Percentiles rank a stretch among this genome's conserved stretches.
Evolutionary conservation across 306 rosid genomes (phyloP).

Genomic region (Prunus salicina): DNA sequence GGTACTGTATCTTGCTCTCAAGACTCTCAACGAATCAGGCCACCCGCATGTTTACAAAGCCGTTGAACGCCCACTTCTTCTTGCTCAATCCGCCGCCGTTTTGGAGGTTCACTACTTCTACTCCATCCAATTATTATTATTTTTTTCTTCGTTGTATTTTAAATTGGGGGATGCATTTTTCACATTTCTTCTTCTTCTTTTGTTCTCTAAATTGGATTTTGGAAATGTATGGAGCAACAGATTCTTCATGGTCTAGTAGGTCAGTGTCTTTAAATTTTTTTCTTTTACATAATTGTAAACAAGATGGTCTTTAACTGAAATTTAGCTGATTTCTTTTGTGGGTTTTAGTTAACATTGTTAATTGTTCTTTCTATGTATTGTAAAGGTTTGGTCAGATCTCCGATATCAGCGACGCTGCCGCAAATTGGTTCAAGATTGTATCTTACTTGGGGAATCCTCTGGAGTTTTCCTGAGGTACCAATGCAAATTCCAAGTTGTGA

Average conservation of each 20-base stretch:
- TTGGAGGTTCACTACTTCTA: constrained; percentile 45
- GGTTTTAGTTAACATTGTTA: neutral
- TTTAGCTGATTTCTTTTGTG: neutral
- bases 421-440: constrained; percentile 75
- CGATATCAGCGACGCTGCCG: constrained; percentile 77
- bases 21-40: constrained; percentile 56
- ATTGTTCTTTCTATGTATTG: neutral
- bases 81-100: constrained; percentile 77
- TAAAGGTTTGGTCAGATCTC: constrained; percentile 83
- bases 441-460: constrained; percentile 77
- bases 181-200: neutral
- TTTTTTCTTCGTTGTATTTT: neutral
- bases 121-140: neutral
- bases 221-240: constrained; percentile 31
- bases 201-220: neutral
- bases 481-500: neutral
- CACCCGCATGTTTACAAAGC: constrained; percentile 66
- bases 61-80: constrained; percentile 64
- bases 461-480: constrained; percentile 82
- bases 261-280: constrained; percentile 35
- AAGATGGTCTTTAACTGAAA: neutral
- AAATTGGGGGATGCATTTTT: neutral
- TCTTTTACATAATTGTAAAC: neutral
- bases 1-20: constrained; percentile 57
- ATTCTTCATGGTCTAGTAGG: constrained; percentile 86